A percentile compares a stretch with the other conserved stretches of the same genome.
These are phyloP conservation scores for Mycena vulgaris DNA, from an alignment of 768 basidiomycete genomes.

Conservation along the genomic window DNA sequence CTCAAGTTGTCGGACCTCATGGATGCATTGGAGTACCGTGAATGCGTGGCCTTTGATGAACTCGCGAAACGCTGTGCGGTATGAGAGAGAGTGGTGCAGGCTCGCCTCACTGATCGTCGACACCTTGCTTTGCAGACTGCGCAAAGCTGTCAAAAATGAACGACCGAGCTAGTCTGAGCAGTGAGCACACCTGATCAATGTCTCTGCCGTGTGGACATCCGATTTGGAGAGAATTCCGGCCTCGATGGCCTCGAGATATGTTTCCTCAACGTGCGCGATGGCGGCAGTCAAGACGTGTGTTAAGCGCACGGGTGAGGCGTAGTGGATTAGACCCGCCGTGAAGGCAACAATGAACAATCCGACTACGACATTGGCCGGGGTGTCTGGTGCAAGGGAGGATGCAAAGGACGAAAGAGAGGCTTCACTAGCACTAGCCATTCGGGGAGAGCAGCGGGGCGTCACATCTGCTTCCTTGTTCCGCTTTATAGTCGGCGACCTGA, in stretches of 20 bases:
- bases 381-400: neutral
- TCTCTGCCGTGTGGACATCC: neutral
- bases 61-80: neutral
- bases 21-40: neutral
- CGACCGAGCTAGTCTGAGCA: neutral
- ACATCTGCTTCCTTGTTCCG: no score
- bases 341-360: neutral
- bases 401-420: neutral
- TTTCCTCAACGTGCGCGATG: neutral
- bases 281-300: neutral
- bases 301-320: neutral
- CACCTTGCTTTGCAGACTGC: neutral
- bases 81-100: neutral
- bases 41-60: neutral
- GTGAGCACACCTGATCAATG: neutral
- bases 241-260: conserved; percentile 1
- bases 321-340: neutral
- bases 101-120: neutral
- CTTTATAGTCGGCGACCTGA: no score
- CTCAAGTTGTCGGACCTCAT: neutral
- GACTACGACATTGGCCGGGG: neutral
- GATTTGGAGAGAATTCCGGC: neutral
- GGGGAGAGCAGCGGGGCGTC: no score
- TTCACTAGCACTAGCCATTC: neutral
- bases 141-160: neutral